phyloP scores from a whole-genome alignment of 2,329 filamentous ascomycete genomes.

The Aspergillus jensenii region DNA sequence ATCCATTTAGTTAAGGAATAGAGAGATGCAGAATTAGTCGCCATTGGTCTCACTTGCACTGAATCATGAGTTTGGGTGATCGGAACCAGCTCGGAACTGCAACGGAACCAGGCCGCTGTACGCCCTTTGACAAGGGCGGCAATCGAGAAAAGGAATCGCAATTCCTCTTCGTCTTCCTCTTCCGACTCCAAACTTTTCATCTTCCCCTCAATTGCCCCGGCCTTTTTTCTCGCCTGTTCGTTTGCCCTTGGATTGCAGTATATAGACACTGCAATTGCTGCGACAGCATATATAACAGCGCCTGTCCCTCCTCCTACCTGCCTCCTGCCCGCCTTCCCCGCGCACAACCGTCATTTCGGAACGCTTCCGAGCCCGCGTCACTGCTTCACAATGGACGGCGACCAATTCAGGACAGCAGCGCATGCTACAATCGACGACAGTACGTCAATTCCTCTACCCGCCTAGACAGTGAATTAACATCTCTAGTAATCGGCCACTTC shows the following conservation, averaged over 20 bases:
- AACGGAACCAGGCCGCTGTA: neutral
- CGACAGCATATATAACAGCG: neutral
- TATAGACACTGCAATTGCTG: too few species aligned
- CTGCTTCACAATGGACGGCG: conserved; percentile 64
- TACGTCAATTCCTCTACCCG: conserved; percentile 44
- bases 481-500: conserved; percentile 77
- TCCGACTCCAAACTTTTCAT: neutral
- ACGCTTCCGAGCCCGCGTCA: neutral
- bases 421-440: conserved; percentile 80
- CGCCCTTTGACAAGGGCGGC: neutral
- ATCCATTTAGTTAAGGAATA: too few species aligned
- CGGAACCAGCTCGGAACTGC: neutral
- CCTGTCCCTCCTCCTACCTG: neutral
- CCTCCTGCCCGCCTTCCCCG: neutral
- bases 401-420: conserved; percentile 75
- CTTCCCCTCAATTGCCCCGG: too few species aligned
- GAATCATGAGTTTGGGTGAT: neutral
- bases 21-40: too few species aligned
- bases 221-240: neutral
- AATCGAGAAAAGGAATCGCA: neutral
- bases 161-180: neutral
- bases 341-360: neutral
- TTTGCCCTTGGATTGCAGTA: too few species aligned
- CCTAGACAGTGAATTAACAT: conserved; percentile 1
- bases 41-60: too few species aligned